phyloP scores from a whole-genome alignment of 2,329 filamentous ascomycete species.

The Diaporthe sp. region DNA sequence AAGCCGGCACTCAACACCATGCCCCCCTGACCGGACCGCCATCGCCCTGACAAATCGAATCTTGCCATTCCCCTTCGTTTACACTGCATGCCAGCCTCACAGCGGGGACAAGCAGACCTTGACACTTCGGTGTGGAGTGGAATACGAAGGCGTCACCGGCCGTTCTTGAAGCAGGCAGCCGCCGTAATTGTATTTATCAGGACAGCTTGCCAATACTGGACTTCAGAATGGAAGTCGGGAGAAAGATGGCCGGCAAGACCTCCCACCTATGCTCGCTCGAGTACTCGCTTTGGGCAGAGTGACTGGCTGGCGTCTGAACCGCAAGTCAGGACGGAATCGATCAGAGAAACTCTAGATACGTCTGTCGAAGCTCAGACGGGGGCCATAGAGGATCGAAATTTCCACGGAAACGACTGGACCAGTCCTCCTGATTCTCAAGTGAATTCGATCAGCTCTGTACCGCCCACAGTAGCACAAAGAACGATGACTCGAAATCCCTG shows the following conservation, averaged over 20 bases:
- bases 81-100: not conserved
- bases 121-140: too few relatives aligned
- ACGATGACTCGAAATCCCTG: constrained; percentile 15
- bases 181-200: not conserved
- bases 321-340: too few relatives aligned
- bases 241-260: not conserved
- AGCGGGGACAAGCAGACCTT: not conserved
- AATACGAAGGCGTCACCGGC: not conserved
- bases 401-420: not conserved
- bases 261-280: not conserved
- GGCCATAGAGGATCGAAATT: not conserved
- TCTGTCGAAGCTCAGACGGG: not conserved
- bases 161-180: not conserved
- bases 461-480: not conserved
- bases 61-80: not conserved
- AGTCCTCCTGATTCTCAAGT: not conserved
- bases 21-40: not conserved
- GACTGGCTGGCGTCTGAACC: not conserved
- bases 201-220: too few relatives aligned
- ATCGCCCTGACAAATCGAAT: not conserved
- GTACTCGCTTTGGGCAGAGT: not conserved
- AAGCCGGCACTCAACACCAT: constrained; percentile 19
- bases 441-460: not conserved
- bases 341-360: too few relatives aligned
- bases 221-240: not conserved